Conservation (phyloP, 2,329 filamentous ascomycete genomes). For the Penicillium sp. region DNA sequence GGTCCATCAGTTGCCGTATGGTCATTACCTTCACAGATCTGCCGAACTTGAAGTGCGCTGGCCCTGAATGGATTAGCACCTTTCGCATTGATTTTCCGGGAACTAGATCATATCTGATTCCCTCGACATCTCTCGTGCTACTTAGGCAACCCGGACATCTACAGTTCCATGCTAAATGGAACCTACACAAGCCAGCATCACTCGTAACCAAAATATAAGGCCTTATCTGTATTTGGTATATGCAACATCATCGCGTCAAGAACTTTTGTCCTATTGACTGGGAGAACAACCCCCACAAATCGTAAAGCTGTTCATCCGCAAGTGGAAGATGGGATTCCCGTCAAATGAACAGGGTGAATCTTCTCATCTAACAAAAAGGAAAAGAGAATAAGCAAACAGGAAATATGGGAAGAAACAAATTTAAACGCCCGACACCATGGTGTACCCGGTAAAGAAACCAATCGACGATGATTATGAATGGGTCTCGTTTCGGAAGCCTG, state of each 20-base stretch:
- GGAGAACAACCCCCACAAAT: constrained; percentile 19
- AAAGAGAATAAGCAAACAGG: constrained; percentile 3
- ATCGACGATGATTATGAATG: constrained; percentile 32
- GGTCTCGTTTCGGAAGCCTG: constrained; percentile 29
- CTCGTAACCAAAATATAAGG: constrained; percentile 1
- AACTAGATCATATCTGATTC: too few species aligned
- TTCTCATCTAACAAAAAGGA: constrained; percentile 8
- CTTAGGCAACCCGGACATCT: background rate
- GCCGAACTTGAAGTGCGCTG: too few species aligned
- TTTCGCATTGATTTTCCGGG: too few species aligned
- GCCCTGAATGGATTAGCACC: too few species aligned
- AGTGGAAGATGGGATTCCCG: constrained; percentile 14
- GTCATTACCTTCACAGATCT: too few species aligned
- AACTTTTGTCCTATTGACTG: constrained; percentile 28
- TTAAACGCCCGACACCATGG: constrained; percentile 30
- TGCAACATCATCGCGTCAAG: constrained; percentile 29
- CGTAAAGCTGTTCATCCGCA: constrained; percentile 20
- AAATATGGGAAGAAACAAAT: constrained; percentile 9
- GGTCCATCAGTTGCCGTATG: too few species aligned
- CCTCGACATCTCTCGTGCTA: too few species aligned
- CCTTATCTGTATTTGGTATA: constrained; percentile 27
- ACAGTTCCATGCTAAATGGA: background rate
- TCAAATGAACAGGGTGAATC: constrained; percentile 15
- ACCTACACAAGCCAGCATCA: background rate
- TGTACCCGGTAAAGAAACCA: constrained; percentile 31